Base-by-base conservation (phyloP, 2,329 filamentous ascomycete species). In the Colletotrichum costaricense region DNA sequence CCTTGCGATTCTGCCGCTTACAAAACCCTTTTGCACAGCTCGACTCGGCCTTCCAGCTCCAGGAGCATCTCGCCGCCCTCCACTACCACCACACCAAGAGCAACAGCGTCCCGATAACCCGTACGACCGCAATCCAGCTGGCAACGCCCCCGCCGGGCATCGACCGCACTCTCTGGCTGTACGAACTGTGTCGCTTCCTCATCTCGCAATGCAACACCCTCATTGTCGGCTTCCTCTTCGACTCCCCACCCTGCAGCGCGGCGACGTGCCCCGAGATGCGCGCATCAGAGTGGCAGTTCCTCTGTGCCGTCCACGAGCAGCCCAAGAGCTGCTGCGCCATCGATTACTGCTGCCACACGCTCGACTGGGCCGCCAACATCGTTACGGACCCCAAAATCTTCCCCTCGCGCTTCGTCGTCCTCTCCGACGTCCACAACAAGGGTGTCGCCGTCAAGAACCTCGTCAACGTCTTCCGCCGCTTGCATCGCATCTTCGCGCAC, bases 311-410 rank as follows among this genome's bases (percentile, higher is more conserved):
- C 3, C 97, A 99, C 82, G 96, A 98, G 80, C 93, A 95, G 63
- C 97, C 97, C 62, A 98, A 98, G 85, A 94, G 93, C 78, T 99
- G 97, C 86, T 98, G 96, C 83, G 97, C 97, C 64, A 98, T 99
- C 80, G 97, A 99, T 84, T 99, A 99, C 85, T 98, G 95, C 88
- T 98, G 96, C 82, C 97, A 99, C 82, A 99, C 97, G 0, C 92
- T 99, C 56, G 97, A 99, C 85, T 98, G 96, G 95, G 97, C 97
- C 3, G 95, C 95, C 70, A 98, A 97, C 79, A 94, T 96, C 24
- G 92, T 99, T 70, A 98, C 96, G 3, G 97, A 95, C 78, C 94
- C 95, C 67, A 98, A 98, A 86, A 93, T 97, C 80, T 99, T 99
- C 81, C 96, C 97, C 0, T 97, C 94, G 77, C 91, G 97, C 66